Percentiles rank a stretch among this genome's conserved stretches.
These are phyloP conservation scores for Suhomyces bribrorum DNA, from an alignment of 1,139 yeast species.

Conservation along the genomic window DNA sequence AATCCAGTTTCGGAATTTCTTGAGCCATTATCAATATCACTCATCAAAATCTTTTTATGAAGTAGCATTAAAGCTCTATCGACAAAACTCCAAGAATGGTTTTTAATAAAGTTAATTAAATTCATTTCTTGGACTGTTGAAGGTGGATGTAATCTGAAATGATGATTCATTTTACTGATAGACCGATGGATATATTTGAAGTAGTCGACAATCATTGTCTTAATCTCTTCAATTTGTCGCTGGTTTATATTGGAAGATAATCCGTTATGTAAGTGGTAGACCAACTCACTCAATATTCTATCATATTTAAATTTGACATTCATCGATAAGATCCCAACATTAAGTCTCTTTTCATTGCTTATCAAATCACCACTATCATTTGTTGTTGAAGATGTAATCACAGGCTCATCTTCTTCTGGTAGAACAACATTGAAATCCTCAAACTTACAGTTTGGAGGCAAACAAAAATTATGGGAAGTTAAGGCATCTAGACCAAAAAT, in stretches of 20 bases:
- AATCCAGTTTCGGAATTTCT: conserved; percentile 10
- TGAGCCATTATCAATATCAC: conserved; percentile 25
- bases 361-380: conserved; percentile 5
- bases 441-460: conserved; percentile 56
- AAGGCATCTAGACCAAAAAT: conserved; percentile 60
- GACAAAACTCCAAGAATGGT: conserved; percentile 54
- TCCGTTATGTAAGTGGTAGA: conserved; percentile 44
- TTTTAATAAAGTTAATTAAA: conserved; percentile 48
- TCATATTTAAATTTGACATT: conserved; percentile 57
- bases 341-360: conserved; percentile 27
- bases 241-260: conserved; percentile 36
- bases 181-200: conserved; percentile 52
- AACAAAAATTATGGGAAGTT: conserved; percentile 57
- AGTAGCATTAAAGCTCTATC: conserved; percentile 57
- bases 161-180: conserved; percentile 26
- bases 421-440: conserved; percentile 59
- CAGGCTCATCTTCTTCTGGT: conserved; percentile 51
- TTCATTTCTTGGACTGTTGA: conserved; percentile 44
- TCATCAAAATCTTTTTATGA: conserved; percentile 53
- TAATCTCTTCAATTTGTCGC: conserved; percentile 45
- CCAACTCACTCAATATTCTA: conserved; percentile 54
- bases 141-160: conserved; percentile 21
- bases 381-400: conserved; percentile 26
- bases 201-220: conserved; percentile 49
- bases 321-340: conserved; percentile 44